Evolutionary conservation across 441 rosid genomes (phyloP).

Genomic region (Populus hybrid): DNA sequence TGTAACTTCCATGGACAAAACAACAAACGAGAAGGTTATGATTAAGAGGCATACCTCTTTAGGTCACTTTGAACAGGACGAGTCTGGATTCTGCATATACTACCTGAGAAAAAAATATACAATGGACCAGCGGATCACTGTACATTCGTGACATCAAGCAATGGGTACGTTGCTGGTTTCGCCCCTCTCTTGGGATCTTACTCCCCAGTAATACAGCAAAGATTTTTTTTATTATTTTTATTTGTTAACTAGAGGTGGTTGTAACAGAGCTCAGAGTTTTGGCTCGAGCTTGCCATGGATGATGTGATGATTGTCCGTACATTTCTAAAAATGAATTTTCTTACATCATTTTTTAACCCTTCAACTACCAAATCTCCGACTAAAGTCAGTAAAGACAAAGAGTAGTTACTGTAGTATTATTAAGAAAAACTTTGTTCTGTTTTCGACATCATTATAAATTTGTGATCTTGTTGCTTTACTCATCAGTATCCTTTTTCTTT

Average conservation of each 20-base stretch:
- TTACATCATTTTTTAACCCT: not conserved
- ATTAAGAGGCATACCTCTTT: conserved; percentile 4
- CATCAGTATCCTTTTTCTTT: not conserved
- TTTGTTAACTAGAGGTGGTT: too few species aligned
- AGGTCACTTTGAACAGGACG: conserved; percentile 1
- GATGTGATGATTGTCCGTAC: not conserved
- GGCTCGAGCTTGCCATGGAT: not conserved
- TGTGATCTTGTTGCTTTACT: conserved; percentile 2
- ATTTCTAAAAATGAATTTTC: not conserved
- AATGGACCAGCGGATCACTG: conserved; percentile 12
- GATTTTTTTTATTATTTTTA: too few species aligned
- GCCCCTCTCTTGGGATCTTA: not conserved
- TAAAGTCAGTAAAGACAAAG: not conserved
- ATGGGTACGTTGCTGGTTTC: not conserved
- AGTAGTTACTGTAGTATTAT: not conserved
- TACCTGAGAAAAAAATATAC: not conserved
- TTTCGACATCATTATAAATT: not conserved
- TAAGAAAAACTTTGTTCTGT: conserved; percentile 1
- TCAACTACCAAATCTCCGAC: conserved; percentile 13
- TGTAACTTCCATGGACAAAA: conserved; percentile 11
- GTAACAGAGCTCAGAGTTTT: not conserved
- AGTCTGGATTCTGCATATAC: conserved; percentile 8
- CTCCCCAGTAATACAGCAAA: too few species aligned
- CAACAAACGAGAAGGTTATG: conserved; percentile 19
- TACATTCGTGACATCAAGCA: not conserved